A percentile compares a stretch with the other conserved stretches of the same genome.
Conservation (phyloP, 768 basidiomycete genomes). For the Naganishia onofrii region DNA sequence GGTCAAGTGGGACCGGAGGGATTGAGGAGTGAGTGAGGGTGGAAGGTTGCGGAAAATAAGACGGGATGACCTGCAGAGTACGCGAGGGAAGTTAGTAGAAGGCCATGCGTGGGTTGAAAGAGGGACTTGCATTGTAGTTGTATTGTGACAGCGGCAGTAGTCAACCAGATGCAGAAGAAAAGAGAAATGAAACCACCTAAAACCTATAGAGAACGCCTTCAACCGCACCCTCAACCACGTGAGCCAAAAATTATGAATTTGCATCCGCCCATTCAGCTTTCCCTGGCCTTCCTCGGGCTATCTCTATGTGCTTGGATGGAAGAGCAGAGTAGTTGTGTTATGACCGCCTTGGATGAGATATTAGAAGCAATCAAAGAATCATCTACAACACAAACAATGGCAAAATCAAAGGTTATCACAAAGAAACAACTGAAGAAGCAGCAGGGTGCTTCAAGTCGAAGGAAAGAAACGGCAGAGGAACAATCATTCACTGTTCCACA, state of each 20-base stretch:
- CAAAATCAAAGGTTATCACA: slow-evolving; percentile 5
- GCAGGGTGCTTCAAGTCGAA: neutral
- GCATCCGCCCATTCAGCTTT: neutral
- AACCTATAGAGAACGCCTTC: no score
- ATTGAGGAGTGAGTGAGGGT: slow-evolving; percentile 34
- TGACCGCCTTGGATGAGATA: no score
- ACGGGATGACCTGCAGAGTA: slow-evolving; percentile 41
- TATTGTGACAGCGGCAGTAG: neutral
- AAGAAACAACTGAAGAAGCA: slow-evolving; percentile 15
- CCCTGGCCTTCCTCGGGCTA: no score
- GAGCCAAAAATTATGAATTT: slow-evolving; percentile 21
- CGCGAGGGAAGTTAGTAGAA: neutral
- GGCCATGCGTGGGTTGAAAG: neutral
- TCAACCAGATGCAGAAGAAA: neutral
- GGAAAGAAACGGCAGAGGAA: neutral
- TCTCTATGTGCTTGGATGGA: no score
- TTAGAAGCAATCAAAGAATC: no score
- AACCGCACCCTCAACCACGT: neutral
- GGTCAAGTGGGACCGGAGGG: slow-evolving; percentile 37
- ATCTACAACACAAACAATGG: neutral
- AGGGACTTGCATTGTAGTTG: neutral
- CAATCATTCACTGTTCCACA: slow-evolving; percentile 1
- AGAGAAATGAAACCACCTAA: no score
- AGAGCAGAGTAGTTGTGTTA: neutral
- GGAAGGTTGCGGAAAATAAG: slow-evolving; percentile 51